Evolutionary conservation across 306 rosid genomes (phyloP).

Genomic region (Casuarina cunninghamiana): DNA sequence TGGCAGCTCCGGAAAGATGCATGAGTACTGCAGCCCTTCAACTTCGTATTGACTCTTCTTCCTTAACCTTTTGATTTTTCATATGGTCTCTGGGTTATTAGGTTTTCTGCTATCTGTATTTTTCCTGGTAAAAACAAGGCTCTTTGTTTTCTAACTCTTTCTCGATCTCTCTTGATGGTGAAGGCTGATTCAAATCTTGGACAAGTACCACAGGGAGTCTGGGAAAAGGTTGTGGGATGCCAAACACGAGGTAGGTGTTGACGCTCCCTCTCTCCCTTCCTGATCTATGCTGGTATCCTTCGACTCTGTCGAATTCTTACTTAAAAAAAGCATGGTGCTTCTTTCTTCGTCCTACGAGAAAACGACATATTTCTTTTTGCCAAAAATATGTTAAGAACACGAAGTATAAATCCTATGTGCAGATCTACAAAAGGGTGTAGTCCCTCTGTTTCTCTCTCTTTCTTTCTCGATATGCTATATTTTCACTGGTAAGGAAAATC

Average conservation of each 20-base stretch:
- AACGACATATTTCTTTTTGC: constrained; percentile 29
- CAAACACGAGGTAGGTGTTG: constrained; percentile 75
- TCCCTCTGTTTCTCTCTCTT: neutral
- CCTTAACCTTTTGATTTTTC: neutral
- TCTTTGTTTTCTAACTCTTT: neutral
- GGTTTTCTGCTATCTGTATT: neutral
- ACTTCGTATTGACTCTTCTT: constrained; percentile 43
- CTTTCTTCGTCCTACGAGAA: constrained; percentile 16
- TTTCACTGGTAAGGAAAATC: constrained; percentile 31
- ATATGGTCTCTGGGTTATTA: neutral
- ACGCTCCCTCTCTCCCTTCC: neutral
- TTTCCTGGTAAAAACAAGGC: neutral
- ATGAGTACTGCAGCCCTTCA: constrained; percentile 67
- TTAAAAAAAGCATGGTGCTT: constrained; percentile 7
- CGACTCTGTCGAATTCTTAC: neutral
- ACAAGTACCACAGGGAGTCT: constrained; percentile 67
- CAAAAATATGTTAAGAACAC: constrained; percentile 44
- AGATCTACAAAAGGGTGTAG: constrained; percentile 68
- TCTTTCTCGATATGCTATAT: constrained; percentile 13
- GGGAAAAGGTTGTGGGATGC: constrained; percentile 79
- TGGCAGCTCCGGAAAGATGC: constrained; percentile 67
- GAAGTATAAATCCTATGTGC: constrained; percentile 33
- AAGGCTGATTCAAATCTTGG: constrained; percentile 65
- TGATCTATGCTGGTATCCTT: neutral
- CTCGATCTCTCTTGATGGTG: constrained; percentile 16